A percentile compares a stretch with the other conserved stretches of the same genome.
phyloP scores from a whole-genome alignment of 2,329 filamentous ascomycete species.

The Lecanicillium sp. region DNA sequence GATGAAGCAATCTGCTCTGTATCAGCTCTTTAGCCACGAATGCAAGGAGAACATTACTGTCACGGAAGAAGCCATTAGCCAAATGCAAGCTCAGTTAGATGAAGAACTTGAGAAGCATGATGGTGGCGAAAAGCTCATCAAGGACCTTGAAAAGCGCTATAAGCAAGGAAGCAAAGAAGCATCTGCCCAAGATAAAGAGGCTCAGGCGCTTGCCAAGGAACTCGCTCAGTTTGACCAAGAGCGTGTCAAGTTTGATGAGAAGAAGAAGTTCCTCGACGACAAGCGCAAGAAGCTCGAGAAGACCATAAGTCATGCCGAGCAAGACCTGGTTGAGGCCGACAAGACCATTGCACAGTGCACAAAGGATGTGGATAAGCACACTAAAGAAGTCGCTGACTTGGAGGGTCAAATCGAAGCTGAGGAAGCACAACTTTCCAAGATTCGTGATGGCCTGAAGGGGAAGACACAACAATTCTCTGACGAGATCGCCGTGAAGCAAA shows the following conservation, averaged over 20 bases:
- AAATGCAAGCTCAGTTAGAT: conserved; percentile 82
- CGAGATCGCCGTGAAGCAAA: conserved; percentile 86
- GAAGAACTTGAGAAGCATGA: conserved; percentile 86
- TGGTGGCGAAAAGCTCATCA: conserved; percentile 84
- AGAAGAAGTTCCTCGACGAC: conserved; percentile 82
- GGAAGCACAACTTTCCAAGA: conserved; percentile 73
- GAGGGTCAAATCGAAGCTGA: conserved; percentile 71
- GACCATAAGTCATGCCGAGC: conserved; percentile 68
- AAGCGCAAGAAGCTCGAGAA: conserved; percentile 97
- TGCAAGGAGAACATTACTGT: conserved; percentile 84
- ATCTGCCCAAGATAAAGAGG: conserved; percentile 73
- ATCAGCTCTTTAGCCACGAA: conserved; percentile 84
- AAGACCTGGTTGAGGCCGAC: conserved; percentile 64
- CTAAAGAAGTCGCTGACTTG: conserved; percentile 65
- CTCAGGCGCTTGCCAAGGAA: conserved; percentile 74
- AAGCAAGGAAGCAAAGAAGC: conserved; percentile 76
- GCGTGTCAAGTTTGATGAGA: conserved; percentile 94
- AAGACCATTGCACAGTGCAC: conserved; percentile 71
- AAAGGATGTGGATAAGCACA: conserved; percentile 70
- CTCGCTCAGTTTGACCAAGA: conserved; percentile 93
- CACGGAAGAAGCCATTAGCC: conserved; percentile 80
- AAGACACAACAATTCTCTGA: conserved; percentile 95
- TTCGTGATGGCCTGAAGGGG: conserved; percentile 82
- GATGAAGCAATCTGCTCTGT: conserved; percentile 82
- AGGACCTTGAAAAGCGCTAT: conserved; percentile 78